phyloP scores from a whole-genome alignment of 2,329 filamentous ascomycete genomes.

The Zasmidium cellare region DNA sequence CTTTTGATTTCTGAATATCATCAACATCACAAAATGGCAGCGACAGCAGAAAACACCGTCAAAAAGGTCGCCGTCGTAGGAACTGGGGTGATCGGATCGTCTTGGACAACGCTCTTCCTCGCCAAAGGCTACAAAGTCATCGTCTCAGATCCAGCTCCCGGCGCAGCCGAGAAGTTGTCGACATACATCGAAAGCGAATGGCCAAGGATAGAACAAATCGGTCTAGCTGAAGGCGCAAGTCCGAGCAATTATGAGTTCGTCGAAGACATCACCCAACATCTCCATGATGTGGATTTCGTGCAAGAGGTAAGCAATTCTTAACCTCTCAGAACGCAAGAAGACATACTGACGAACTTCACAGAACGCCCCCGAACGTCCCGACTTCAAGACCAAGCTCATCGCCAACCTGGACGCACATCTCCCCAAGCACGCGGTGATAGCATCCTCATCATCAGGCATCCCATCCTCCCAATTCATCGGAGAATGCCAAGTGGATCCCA shows the following conservation, averaged over 20 bases:
- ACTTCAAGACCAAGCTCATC: slow-evolving; percentile 43
- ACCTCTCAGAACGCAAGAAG: not conserved
- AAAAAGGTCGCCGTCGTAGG: slow-evolving; percentile 38
- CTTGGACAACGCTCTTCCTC: slow-evolving; percentile 45
- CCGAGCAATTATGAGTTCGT: slow-evolving; percentile 25
- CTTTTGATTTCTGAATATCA: not conserved
- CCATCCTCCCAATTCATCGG: slow-evolving; percentile 11
- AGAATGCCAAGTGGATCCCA: slow-evolving; percentile 28
- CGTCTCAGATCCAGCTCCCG: slow-evolving; percentile 43
- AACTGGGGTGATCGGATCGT: slow-evolving; percentile 42
- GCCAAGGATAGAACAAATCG: slow-evolving; percentile 21
- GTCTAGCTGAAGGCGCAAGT: slow-evolving; percentile 13
- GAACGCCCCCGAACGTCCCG: slow-evolving; percentile 37
- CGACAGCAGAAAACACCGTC: not conserved
- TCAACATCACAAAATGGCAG: not conserved
- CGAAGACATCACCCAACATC: slow-evolving; percentile 14
- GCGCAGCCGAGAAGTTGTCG: slow-evolving; percentile 34
- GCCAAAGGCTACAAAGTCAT: slow-evolving; percentile 41
- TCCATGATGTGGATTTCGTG: slow-evolving; percentile 35
- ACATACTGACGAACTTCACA: not conserved
- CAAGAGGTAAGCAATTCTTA: slow-evolving; percentile 31
- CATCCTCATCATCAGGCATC: slow-evolving; percentile 9
- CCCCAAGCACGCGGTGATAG: slow-evolving; percentile 39
- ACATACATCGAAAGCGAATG: slow-evolving; percentile 25
- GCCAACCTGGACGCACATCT: slow-evolving; percentile 35